Evolutionary conservation across 495 filamentous ascomycete genomes (phyloP).

Genomic region (Talaromyces borbonicus): DNA sequence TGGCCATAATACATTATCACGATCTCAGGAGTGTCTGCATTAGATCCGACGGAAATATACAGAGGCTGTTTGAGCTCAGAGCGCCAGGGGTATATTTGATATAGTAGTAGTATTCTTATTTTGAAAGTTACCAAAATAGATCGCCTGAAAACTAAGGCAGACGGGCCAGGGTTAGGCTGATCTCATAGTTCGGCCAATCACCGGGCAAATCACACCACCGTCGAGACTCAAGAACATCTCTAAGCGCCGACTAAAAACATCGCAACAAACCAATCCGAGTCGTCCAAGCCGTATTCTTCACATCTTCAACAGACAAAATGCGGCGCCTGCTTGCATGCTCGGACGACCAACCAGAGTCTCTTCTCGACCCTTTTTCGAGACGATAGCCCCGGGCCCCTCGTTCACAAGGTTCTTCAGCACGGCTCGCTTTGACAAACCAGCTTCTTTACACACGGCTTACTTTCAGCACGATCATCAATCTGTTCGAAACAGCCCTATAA

Average conservation of each 20-base stretch:
- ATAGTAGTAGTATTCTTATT: too few species aligned
- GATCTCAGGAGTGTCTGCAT: too few species aligned
- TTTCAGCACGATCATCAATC: too few species aligned
- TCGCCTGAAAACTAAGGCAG: background rate
- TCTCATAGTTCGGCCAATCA: background rate
- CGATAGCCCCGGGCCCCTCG: too few species aligned
- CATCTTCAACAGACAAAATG: background rate
- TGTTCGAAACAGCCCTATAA: too few species aligned
- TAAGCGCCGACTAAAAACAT: constrained; percentile 3
- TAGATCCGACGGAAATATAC: background rate
- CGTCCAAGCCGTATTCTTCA: background rate
- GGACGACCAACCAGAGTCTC: background rate
- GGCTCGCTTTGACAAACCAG: too few species aligned
- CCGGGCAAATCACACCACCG: background rate
- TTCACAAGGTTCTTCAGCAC: too few species aligned
- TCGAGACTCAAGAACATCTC: background rate
- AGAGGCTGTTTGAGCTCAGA: background rate
- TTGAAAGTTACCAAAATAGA: background rate
- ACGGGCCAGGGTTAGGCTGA: background rate
- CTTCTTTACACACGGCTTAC: too few species aligned
- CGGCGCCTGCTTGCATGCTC: background rate
- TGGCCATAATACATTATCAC: too few species aligned
- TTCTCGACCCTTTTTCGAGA: too few species aligned
- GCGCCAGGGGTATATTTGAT: background rate
- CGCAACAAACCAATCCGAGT: background rate